Evolutionary conservation across 345 rosid species (phyloP), one percentile per base, ranked within the genome.

Genomic region (Lepidium africanum): DNA sequence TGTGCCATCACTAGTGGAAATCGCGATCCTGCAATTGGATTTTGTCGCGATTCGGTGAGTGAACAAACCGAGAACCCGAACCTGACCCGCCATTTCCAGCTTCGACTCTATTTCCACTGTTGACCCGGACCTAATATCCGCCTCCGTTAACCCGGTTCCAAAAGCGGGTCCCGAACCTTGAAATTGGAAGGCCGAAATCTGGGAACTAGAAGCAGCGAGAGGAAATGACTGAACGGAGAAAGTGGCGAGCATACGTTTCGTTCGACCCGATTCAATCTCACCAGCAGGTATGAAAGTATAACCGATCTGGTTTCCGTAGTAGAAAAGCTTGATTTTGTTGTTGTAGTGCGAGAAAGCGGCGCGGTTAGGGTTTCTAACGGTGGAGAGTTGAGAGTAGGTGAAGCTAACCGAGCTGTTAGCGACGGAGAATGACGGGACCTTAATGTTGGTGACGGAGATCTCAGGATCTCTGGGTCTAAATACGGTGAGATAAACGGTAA

Each of bases 271-370:
- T 33, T 76, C 86, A 86, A 91, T 85, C 80, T 87, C 82, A 0
- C 97, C 96, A 9, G 99, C 97, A 19, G 99, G 99, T 35, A 95
- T 79, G 80, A 89, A 91, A 83, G 83, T 82, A 83, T 82, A 89
- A 0, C 97, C 99, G 66, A 95, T 89, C 75, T 81, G 97, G 61
- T 84, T 79, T 3, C 96, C 96, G 6, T 88, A 80, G 82, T 89
- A 86, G 75, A 87, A 82, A 46, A 95, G 96, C 92, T 91, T 86
- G 71, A 95, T 82, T 60, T 81, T 82, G 73, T 90, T 86, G 81
- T 87, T 90, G 82, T 79, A 95, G 84, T 95, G 99, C 42, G 96
- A 76, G 81, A 95, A 95, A 53, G 61, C 73, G 30, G 89, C 97
- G 43, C 78, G 81, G 82, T 91, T 95, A 0, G 97, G 97, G 84